These are phyloP conservation scores for Penicillium paradoxum DNA, from an alignment of 495 filamentous ascomycete genomes.

Conservation along the genomic window DNA sequence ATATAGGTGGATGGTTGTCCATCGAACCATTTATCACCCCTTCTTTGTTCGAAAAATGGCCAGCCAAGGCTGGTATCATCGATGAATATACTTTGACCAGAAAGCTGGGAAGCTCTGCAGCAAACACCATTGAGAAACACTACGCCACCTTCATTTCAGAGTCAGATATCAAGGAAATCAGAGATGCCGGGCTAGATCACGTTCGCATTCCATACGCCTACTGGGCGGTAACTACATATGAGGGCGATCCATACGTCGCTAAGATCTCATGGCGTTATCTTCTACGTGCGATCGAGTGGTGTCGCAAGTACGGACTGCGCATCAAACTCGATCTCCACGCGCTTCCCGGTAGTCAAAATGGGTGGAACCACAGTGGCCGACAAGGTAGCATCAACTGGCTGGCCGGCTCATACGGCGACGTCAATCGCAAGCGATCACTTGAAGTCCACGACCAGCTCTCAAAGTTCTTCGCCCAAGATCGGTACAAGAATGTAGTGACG, in stretches of 20 bases:
- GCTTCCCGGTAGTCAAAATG: constrained; percentile 79
- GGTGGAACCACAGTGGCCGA: constrained; percentile 83
- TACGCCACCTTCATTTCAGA: constrained; percentile 85
- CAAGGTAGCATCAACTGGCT: constrained; percentile 72
- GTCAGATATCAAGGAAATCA: constrained; percentile 77
- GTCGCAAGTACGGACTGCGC: constrained; percentile 85
- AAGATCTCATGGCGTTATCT: constrained; percentile 92
- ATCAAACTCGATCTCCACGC: constrained; percentile 94
- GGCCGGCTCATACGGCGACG: constrained; percentile 59
- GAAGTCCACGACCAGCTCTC: constrained; percentile 76
- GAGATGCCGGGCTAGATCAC: constrained; percentile 87
- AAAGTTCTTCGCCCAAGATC: constrained; percentile 76
- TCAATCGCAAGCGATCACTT: constrained; percentile 70
- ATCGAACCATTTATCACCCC: constrained; percentile 95
- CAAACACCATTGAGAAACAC: constrained; percentile 73
- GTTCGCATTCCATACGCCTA: constrained; percentile 93
- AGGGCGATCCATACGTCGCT: constrained; percentile 81
- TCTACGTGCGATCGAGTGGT: constrained; percentile 85
- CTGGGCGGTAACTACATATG: constrained; percentile 86
- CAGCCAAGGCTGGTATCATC: constrained; percentile 56
- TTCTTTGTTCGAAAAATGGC: constrained; percentile 73
- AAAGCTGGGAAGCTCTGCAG: constrained; percentile 58
- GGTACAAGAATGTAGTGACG: constrained; percentile 76
- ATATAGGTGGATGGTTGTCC: constrained; percentile 90
- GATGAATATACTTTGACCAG: constrained; percentile 82